Conservation (phyloP, 2,329 filamentous ascomycete species). For the Rasamsonia emersonii region DNA sequence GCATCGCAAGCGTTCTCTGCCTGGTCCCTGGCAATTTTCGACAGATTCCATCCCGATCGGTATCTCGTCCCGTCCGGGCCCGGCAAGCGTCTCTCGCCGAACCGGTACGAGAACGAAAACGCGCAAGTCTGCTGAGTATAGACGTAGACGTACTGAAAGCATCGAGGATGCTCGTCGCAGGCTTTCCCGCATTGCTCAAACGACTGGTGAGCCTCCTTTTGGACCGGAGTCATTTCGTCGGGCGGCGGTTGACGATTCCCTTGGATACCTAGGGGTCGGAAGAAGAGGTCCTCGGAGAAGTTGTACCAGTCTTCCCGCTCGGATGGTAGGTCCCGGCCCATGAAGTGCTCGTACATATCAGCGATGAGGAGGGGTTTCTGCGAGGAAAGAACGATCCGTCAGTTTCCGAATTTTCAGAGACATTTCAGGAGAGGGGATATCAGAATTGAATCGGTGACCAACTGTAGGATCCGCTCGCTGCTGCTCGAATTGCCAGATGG, state of each 20-base stretch:
- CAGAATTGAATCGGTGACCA: too few species aligned
- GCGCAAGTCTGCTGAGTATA: constrained; percentile 5
- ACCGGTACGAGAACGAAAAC: constrained; percentile 8
- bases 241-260: constrained; percentile 23
- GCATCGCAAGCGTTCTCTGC: constrained; percentile 4
- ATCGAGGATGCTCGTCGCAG: constrained; percentile 31
- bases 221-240: constrained; percentile 31
- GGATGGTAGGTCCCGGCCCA: constrained; percentile 36
- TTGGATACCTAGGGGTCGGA: constrained; percentile 13
- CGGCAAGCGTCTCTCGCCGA: constrained; percentile 4
- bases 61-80: constrained; percentile 5
- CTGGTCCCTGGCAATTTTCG: constrained; percentile 6
- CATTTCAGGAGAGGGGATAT: too few species aligned
- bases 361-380: constrained; percentile 38
- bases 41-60: constrained; percentile 7
- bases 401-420: constrained; percentile 20
- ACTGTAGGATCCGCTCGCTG: constrained; percentile 21
- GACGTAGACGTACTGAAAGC: constrained; percentile 26
- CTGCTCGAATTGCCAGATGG: constrained; percentile 48
- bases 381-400: too few species aligned
- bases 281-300: constrained; percentile 41
- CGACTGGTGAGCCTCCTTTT: constrained; percentile 38
- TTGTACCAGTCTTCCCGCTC: constrained; percentile 47
- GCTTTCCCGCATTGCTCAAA: constrained; percentile 42
- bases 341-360: constrained; percentile 44